A percentile compares a stretch with the other conserved stretches of the same genome.
Conservation (phyloP, 331 rosid species). For the Ulmus americana region DNA sequence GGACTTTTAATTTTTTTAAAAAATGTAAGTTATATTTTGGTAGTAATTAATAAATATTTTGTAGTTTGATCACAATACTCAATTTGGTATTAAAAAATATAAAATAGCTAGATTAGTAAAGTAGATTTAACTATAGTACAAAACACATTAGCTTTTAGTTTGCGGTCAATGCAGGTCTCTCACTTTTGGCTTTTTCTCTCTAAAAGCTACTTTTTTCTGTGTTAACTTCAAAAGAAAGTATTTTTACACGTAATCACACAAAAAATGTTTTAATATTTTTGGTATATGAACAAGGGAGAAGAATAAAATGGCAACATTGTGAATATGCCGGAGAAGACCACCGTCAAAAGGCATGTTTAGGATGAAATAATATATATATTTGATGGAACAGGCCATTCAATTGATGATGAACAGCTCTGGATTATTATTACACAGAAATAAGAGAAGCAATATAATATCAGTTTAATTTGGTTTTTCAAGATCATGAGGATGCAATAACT, state of each 20-base stretch:
- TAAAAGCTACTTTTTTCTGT: conserved; percentile 20
- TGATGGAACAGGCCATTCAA: too few species aligned
- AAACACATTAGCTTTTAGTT: background rate
- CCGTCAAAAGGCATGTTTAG: background rate
- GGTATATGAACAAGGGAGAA: background rate
- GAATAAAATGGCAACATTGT: background rate
- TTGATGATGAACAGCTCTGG: too few species aligned
- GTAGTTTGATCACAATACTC: background rate
- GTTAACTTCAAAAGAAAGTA: conserved; percentile 11
- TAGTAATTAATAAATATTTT: background rate
- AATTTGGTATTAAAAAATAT: background rate
- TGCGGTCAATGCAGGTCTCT: conserved; percentile 26
- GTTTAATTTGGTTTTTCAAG: too few species aligned
- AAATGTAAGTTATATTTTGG: too few species aligned
- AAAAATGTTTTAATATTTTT: background rate
- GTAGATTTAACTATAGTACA: conserved; percentile 20
- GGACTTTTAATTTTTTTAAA: too few species aligned
- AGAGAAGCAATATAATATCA: too few species aligned
- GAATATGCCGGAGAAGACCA: background rate
- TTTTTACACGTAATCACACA: conserved; percentile 5
- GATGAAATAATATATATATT: too few species aligned
- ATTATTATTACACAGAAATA: too few species aligned
- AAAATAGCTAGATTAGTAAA: background rate
- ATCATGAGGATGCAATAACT: too few species aligned
- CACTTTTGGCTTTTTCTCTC: conserved; percentile 20